A percentile compares a stretch with the other conserved stretches of the same genome.
Evolutionary conservation across 768 basidiomycete species (phyloP).

Genomic region (Psilocybe azurescens): DNA sequence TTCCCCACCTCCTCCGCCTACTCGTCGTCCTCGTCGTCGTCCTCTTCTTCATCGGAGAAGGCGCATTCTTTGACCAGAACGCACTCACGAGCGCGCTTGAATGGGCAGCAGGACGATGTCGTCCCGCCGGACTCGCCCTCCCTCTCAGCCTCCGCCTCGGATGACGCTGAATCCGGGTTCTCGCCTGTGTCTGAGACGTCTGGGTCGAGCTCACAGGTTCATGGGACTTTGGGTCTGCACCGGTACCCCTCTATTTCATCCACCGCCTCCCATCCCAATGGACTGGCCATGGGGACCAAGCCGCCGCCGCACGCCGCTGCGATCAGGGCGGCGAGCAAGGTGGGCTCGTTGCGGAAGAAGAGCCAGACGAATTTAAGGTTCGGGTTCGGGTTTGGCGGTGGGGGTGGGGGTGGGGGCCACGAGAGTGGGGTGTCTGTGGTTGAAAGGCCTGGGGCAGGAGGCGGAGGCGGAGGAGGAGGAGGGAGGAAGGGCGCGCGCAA

Average conservation of each 20-base stretch:
- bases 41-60: conserved; percentile 31
- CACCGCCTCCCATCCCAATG: not conserved
- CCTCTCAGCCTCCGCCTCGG: conserved; percentile 18
- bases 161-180: conserved; percentile 19
- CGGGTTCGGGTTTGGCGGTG: not conserved
- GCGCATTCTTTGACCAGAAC: not conserved
- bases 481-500: conserved; percentile 51
- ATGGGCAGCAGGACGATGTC: too few species aligned
- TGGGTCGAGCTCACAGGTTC: not conserved
- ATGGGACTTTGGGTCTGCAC: not conserved
- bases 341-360: conserved; percentile 40
- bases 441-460: not conserved
- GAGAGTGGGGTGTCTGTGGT: too few species aligned
- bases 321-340: conserved; percentile 57
- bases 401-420: not conserved
- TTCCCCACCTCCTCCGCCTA: not conserved
- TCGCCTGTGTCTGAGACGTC: conserved; percentile 35
- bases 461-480: conserved; percentile 16
- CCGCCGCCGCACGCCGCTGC: conserved; percentile 35
- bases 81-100: too few species aligned
- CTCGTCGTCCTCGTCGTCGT: conserved; percentile 30
- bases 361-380: conserved; percentile 15
- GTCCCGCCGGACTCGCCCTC: not conserved
- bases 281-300: too few species aligned
- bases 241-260: not conserved